Evolutionary conservation across 2,329 filamentous ascomycete species (phyloP).

Genomic region (Metarhizium guizhouense): DNA sequence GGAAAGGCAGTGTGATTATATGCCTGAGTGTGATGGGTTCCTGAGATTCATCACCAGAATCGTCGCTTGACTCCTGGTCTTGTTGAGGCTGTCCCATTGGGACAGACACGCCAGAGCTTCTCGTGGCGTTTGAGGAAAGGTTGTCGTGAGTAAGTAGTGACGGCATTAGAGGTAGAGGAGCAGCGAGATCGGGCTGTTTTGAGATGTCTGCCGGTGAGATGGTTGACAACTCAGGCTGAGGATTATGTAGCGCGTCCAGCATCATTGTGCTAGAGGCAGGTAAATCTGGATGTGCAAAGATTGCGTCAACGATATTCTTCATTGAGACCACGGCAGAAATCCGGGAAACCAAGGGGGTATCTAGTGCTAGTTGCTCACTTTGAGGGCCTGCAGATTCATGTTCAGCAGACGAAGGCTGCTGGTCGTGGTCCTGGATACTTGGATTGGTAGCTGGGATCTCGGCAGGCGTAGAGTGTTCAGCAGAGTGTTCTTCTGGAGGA

Average conservation of each 20-base stretch:
- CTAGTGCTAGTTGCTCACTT: slow-evolving; percentile 1
- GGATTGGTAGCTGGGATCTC: not conserved
- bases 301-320: slow-evolving; percentile 11
- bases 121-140: slow-evolving; percentile 10
- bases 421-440: not conserved
- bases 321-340: slow-evolving; percentile 13
- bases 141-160: slow-evolving; percentile 12
- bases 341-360: slow-evolving; percentile 6
- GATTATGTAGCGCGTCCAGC: slow-evolving; percentile 8
- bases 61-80: slow-evolving; percentile 14
- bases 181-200: slow-evolving; percentile 16
- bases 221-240: slow-evolving; percentile 19
- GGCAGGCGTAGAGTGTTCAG: not conserved
- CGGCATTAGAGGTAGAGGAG: slow-evolving; percentile 13
- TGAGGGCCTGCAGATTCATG: not conserved
- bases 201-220: slow-evolving; percentile 30
- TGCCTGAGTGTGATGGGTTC: slow-evolving; percentile 26
- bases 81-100: slow-evolving; percentile 17
- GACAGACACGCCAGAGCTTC: slow-evolving; percentile 16
- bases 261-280: slow-evolving; percentile 13
- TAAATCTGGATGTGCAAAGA: slow-evolving; percentile 11
- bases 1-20: slow-evolving; percentile 48
- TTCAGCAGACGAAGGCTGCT: not conserved
- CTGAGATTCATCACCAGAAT: slow-evolving; percentile 10
- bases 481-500: not conserved